Evolutionary conservation across 2,329 filamentous ascomycete genomes (phyloP), one percentile per base, ranked within the genome.

Genomic region (Neocucurbitaria cava): DNA sequence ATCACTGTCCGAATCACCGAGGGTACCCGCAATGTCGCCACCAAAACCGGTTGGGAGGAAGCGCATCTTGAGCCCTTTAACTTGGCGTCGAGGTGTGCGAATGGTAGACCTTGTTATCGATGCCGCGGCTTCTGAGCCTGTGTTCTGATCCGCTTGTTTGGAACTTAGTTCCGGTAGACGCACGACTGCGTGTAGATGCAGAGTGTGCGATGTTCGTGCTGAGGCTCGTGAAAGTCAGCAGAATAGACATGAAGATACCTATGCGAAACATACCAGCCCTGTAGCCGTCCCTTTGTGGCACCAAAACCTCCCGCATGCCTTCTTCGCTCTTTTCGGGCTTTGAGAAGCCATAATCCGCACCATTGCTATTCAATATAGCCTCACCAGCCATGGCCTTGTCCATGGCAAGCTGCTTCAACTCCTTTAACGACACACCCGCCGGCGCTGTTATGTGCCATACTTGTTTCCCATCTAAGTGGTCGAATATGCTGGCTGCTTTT

Each of bases 361-460:
- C 87, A 23, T 86, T 82, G 68, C 91, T 83, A 10, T 80, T 83
- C n/a, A 91, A 76, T 13, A 90, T 75, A 4, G 83, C 64, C 31
- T 83, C 79, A 20, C 81, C 82, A 1, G 80, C 76, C 54, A 82
- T 77, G 1, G 83, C 81, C 47, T 83, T 80, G 52, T 86, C 83
- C 64, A 91, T 82, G 33, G 87, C 82, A 56, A 91, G 78, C 59
- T 87, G 82, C 68, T 87, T 84, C 42, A 92, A 77, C 1, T 88
- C 81, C 10, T 84, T 85, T 52, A 92, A 82, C n/a, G 89, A 86
- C 2, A 92, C 78, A 10, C 85, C 85, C 5, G 86, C 83, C 2
- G 90, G 90, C 3, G 88, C 87, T 9, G 88, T 90, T 64, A 93
- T 91, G 72, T 92, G 90, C 90, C 89, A 93, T 54, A 92, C 80